Evolutionary conservation across 2,329 filamentous ascomycete genomes (phyloP).

Genomic region (Trichothecium roseum): DNA sequence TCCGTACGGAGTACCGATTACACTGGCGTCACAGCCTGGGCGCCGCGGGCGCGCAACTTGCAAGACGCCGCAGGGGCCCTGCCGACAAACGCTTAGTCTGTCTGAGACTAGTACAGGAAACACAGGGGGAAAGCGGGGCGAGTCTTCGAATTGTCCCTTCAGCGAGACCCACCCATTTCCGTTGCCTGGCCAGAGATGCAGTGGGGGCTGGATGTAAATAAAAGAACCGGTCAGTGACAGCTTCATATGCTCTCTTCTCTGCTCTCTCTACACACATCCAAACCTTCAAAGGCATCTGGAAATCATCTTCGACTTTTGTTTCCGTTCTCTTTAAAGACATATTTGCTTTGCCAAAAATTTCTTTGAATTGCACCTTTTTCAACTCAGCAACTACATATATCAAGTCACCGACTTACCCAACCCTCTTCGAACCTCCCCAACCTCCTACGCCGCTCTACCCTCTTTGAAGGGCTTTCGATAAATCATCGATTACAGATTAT

Average conservation of each 20-base stretch:
- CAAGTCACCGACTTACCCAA: conserved; percentile 31
- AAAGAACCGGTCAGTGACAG: conserved; percentile 21
- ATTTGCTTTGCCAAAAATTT: conserved; percentile 16
- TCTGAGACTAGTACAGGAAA: neutral
- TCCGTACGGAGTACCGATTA: too few species aligned
- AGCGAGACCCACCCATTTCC: conserved; percentile 1
- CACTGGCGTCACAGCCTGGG: too few species aligned
- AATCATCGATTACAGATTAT: conserved; percentile 40
- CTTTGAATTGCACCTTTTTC: conserved; percentile 31
- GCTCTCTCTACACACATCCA: conserved; percentile 13
- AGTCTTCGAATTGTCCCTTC: conserved; percentile 9
- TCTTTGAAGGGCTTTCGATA: too few species aligned
- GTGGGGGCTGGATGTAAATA: conserved; percentile 35
- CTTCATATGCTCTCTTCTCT: conserved; percentile 7
- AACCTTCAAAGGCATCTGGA: conserved; percentile 11
- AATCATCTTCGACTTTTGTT: conserved; percentile 7
- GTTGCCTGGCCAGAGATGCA: conserved; percentile 24
- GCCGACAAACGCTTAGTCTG: neutral
- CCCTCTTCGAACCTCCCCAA: conserved; percentile 29
- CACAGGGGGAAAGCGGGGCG: conserved; percentile 9
- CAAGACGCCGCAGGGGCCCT: too few species aligned
- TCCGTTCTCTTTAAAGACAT: conserved; percentile 11
- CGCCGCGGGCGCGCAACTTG: too few species aligned
- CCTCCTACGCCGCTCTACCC: too few species aligned
- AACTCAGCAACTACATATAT: conserved; percentile 32